A percentile compares a stretch with the other conserved stretches of the same genome.
Evolutionary conservation across 2,329 filamentous ascomycete species (phyloP).

Genomic region (Ceratocystis huliohia): DNA sequence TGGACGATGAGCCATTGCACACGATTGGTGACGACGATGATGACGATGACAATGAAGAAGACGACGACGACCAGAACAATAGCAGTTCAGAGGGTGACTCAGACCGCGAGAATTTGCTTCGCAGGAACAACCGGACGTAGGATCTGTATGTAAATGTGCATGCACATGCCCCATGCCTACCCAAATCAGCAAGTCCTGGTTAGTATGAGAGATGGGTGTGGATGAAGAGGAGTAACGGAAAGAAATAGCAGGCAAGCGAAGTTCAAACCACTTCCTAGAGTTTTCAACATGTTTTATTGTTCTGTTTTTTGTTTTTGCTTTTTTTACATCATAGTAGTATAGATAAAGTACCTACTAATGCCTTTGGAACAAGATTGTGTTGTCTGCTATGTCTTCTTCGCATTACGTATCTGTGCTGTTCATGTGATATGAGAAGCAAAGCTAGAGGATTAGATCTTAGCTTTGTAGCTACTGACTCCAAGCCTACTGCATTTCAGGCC

Average conservation of each 20-base stretch:
- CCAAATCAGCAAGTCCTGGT: not conserved
- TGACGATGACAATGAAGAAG: constrained; percentile 22
- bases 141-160: not conserved
- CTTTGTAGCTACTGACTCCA: not conserved
- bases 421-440: not conserved
- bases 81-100: constrained; percentile 32
- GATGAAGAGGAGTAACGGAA: not conserved
- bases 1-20: constrained; percentile 16
- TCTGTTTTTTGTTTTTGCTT: not conserved
- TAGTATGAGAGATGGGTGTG: not conserved
- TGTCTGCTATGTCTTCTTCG: not conserved
- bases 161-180: not conserved
- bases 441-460: not conserved
- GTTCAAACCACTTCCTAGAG: not conserved
- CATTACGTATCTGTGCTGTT: constrained; percentile 8
- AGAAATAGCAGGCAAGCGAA: not conserved
- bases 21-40: constrained; percentile 23
- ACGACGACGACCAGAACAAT: constrained; percentile 33
- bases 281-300: not conserved
- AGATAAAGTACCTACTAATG: not conserved
- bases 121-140: not conserved
- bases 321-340: not conserved
- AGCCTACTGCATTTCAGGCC: constrained; percentile 23
- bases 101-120: constrained; percentile 26
- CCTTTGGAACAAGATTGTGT: not conserved